Conservation (phyloP, 768 basidiomycete genomes). For the Gymnopilus junonius region DNA sequence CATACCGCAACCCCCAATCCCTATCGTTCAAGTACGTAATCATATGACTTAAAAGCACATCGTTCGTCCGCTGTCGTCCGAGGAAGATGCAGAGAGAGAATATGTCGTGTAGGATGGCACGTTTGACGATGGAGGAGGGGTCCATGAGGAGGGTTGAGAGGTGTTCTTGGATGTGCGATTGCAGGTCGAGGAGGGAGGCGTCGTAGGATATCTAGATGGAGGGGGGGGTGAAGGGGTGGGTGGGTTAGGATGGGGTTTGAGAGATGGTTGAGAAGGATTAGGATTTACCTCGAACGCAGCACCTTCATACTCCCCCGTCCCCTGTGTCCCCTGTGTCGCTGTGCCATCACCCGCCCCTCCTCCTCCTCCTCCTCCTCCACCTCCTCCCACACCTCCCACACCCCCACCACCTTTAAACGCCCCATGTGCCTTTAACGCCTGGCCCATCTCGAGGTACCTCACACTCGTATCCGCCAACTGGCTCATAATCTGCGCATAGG, state of each 20-base stretch:
- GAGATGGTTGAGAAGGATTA: too few species aligned
- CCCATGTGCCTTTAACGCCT: conserved; percentile 86
- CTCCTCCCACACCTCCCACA: too few species aligned
- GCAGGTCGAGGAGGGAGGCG: conserved; percentile 82
- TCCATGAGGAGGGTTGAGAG: conserved; percentile 88
- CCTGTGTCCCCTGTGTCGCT: too few species aligned
- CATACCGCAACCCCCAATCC: conserved; percentile 89
- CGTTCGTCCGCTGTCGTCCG: conserved; percentile 91
- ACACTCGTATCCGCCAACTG: conserved; percentile 86
- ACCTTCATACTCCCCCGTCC: background rate
- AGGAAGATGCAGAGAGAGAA: conserved; percentile 92
- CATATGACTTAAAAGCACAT: conserved; percentile 90
- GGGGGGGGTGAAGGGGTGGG: too few species aligned
- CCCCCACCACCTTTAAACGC: conserved; percentile 62
- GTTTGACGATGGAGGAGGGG: conserved; percentile 86
- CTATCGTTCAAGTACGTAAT: conserved; percentile 84
- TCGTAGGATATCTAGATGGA: conserved; percentile 97
- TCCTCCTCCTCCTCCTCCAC: too few species aligned
- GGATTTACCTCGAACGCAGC: conserved; percentile 69
- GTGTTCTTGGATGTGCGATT: conserved; percentile 84
- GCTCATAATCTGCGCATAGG: conserved; percentile 84
- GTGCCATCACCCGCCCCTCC: too few species aligned
- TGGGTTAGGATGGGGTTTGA: too few species aligned
- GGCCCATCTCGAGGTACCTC: conserved; percentile 91
- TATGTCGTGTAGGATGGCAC: conserved; percentile 86